Evolutionary conservation across 495 filamentous ascomycete species (phyloP).

Genomic region (Hypoxylon fuscum): DNA sequence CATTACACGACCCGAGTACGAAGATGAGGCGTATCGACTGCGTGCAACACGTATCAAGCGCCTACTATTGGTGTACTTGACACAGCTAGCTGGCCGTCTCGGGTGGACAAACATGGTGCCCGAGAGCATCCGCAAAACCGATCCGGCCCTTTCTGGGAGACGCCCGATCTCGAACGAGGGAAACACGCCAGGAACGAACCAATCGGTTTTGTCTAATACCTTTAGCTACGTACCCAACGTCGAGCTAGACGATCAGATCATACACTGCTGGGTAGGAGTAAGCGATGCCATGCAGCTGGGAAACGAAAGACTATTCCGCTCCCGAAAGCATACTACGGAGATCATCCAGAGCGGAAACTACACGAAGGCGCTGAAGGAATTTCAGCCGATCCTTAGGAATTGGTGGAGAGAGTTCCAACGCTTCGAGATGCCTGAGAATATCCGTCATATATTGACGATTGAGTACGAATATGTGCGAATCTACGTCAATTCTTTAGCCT

Average conservation of each 20-base stretch:
- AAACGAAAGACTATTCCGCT: conserved; percentile 85
- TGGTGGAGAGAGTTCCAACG: conserved; percentile 81
- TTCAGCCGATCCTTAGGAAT: conserved; percentile 75
- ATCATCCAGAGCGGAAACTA: conserved; percentile 88
- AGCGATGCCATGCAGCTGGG: conserved; percentile 88
- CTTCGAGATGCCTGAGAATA: conserved; percentile 74
- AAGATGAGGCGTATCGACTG: conserved; percentile 76
- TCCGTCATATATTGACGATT: conserved; percentile 85
- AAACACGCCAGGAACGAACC: conserved; percentile 63
- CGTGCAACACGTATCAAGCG: conserved; percentile 85
- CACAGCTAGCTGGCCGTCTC: conserved; percentile 88
- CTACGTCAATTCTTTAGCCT: conserved; percentile 90
- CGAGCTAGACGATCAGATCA: conserved; percentile 76
- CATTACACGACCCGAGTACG: conserved; percentile 66
- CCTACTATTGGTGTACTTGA: conserved; percentile 86
- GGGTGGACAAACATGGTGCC: conserved; percentile 96
- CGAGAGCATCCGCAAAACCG: conserved; percentile 61
- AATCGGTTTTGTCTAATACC: conserved; percentile 57
- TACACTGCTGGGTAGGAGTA: conserved; percentile 91
- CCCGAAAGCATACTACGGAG: conserved; percentile 81
- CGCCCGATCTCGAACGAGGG: conserved; percentile 58
- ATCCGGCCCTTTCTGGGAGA: conserved; percentile 55
- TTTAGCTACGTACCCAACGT: conserved; percentile 68
- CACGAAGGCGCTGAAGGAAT: conserved; percentile 77
- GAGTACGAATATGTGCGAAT: conserved; percentile 90